Evolutionary conservation across 441 rosid genomes (phyloP).

Genomic region (Euphorbia celastroides): DNA sequence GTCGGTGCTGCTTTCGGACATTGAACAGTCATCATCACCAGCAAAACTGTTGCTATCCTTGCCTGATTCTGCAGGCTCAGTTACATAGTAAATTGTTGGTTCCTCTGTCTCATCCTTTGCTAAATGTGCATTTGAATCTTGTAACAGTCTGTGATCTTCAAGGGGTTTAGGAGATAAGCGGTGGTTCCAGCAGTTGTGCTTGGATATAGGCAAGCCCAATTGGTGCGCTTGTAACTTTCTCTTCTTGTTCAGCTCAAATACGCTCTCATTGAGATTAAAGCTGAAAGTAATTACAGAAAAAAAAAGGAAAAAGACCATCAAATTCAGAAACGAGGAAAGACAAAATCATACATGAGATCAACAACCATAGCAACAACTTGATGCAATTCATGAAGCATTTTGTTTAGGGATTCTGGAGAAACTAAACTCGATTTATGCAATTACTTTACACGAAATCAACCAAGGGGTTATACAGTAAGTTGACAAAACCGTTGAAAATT

Average conservation of each 20-base stretch:
- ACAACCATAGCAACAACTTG: background rate
- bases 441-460: too few species aligned
- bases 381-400: background rate
- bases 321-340: background rate
- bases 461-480: too few species aligned
- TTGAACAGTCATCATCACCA: background rate
- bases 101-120: background rate
- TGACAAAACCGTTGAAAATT: too few species aligned
- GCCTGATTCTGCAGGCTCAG: conserved; percentile 5
- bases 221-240: conserved; percentile 2
- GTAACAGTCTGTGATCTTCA: background rate
- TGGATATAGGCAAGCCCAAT: conserved; percentile 4
- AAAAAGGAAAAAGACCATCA: background rate
- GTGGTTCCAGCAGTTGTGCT: conserved; percentile 2
- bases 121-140: background rate
- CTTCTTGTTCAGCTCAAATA: conserved; percentile 7
- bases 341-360: background rate
- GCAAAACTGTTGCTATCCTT: conserved; percentile 6
- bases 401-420: too few species aligned
- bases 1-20: background rate
- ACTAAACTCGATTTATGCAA: too few species aligned
- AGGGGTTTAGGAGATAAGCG: background rate
- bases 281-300: conserved; percentile 23
- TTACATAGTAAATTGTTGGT: background rate
- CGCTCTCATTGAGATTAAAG: conserved; percentile 6